Conservation (phyloP, 2,329 filamentous ascomycete species). For the Tolypocladium album region DNA sequence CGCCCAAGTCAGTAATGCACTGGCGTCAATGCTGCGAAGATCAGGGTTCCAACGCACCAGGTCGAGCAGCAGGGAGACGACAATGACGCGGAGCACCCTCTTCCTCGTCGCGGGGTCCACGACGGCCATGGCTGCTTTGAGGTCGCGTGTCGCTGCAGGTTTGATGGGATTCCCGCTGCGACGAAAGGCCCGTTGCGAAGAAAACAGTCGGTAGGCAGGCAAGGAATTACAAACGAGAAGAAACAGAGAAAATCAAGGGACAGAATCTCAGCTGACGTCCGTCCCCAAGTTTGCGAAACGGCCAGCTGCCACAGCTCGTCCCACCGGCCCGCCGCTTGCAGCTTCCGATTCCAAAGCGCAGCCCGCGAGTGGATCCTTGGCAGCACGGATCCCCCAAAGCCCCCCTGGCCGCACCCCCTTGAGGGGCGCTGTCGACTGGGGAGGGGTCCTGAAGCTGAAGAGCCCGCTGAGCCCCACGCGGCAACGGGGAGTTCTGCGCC, state of each 20-base stretch:
- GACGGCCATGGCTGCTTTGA: conserved; percentile 22
- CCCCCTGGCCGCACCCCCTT: background rate
- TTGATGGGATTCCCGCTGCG: background rate
- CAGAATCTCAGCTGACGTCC: background rate
- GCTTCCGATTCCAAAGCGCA: background rate
- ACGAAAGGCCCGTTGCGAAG: background rate
- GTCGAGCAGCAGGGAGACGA: conserved; percentile 81
- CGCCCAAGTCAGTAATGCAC: background rate
- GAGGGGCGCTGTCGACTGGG: background rate
- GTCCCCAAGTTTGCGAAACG: background rate
- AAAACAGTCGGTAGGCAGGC: background rate
- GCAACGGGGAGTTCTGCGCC: background rate
- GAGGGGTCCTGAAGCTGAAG: background rate
- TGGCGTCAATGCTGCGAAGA: too few relatives aligned
- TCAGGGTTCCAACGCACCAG: conserved; percentile 43
- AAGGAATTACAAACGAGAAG: background rate
- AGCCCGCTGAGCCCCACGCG: background rate
- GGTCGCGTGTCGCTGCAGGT: background rate
- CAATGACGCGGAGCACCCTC: conserved; percentile 76
- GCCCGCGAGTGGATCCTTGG: background rate
- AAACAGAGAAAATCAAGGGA: background rate
- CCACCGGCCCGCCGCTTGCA: background rate
- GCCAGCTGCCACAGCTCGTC: background rate
- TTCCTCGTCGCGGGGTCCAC: conserved; percentile 54
- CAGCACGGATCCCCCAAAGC: too few relatives aligned